phyloP scores from a whole-genome alignment of 495 filamentous ascomycete species.

The Hyaloscypha bicolor region DNA sequence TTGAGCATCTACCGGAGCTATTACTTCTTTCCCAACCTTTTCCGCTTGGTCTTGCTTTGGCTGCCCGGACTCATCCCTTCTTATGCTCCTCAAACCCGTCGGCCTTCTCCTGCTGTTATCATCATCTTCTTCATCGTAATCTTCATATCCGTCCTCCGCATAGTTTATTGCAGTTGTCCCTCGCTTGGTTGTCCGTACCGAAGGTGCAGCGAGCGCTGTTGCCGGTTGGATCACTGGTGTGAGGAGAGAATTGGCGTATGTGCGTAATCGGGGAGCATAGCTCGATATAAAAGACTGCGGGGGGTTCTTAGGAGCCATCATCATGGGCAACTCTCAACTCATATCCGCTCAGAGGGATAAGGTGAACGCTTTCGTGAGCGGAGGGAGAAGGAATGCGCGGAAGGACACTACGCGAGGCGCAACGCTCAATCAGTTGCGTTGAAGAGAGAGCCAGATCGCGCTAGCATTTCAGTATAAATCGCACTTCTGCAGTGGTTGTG shows the following conservation, averaged over 20 bases:
- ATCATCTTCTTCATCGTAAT: conserved; percentile 91
- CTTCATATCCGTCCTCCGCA: conserved; percentile 92
- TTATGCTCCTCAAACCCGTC: conserved; percentile 80
- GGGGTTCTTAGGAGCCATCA: conserved; percentile 42
- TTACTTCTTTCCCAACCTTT: conserved; percentile 83
- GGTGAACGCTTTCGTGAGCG: neutral
- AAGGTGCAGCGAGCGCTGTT: conserved; percentile 60
- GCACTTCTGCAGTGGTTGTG: neutral
- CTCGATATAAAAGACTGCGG: conserved; percentile 89
- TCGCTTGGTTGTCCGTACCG: conserved; percentile 89
- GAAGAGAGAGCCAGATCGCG: neutral
- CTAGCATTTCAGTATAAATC: conserved; percentile 15
- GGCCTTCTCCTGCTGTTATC: conserved; percentile 74
- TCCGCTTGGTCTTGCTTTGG: conserved; percentile 64
- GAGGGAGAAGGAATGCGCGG: conserved; percentile 19
- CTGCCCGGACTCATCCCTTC: conserved; percentile 71
- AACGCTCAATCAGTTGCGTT: conserved; percentile 5
- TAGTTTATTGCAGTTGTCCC: conserved; percentile 97
- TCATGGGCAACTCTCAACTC: conserved; percentile 22
- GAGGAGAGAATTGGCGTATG: conserved; percentile 90
- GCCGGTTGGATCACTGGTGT: conserved; percentile 78
- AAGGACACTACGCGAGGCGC: neutral
- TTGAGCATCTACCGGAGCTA: conserved; percentile 78
- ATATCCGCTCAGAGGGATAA: conserved; percentile 19
- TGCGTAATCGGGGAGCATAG: conserved; percentile 88